Base-by-base conservation (phyloP, 1,284 basidiomycete genomes). In the Ceratorhiza oryzae-sativae region DNA sequence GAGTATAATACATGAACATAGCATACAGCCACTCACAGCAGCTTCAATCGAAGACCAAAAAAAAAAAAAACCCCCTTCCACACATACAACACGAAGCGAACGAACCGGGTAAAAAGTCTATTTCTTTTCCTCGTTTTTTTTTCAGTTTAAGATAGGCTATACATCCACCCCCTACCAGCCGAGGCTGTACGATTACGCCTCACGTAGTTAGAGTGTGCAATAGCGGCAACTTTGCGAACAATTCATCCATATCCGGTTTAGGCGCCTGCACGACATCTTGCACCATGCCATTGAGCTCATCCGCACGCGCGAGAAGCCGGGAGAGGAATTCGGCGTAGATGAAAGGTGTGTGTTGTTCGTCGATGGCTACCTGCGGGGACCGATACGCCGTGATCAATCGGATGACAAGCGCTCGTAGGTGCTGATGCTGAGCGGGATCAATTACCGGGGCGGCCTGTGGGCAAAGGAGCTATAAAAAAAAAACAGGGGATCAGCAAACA, bases 251-350 rank as follows among this genome's bases (percentile, higher is more conserved):
- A 42, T 59, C 67, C 13, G 45, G 25, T 36, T 61, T 61, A 42
- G 59, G 59, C 59, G 53, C 41, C 42, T 46, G 6, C 13, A 10
- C 6, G 25, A 42, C 41, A 13, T 45, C 41, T 32, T 32, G 25
- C 41, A 30, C 18, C 10, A 46, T 5, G 13, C 67, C 67, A 39
- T 59, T 70, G 55, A 70, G 30, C 25, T 70, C 67, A 32, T 70
- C 67, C 27, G 45, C 67, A 10, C 67, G 67, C 13, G 39, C 42
- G 25, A 70, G 34, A 13, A 70, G 67, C 1, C 55, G 53, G 18
- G 41, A 32, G 20, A 70, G 39, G 42, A 70, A 70, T 6, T 55
- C 49, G n/a, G 67, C 67, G 32, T 70, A 70, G 67, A 59, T 70
- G 55, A 42, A 46, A 9, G 67, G 67, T n/a, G 67, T 58, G 20